Base-by-base conservation (phyloP, 805 yeast species). In the Yarrowia sp. region DNA sequence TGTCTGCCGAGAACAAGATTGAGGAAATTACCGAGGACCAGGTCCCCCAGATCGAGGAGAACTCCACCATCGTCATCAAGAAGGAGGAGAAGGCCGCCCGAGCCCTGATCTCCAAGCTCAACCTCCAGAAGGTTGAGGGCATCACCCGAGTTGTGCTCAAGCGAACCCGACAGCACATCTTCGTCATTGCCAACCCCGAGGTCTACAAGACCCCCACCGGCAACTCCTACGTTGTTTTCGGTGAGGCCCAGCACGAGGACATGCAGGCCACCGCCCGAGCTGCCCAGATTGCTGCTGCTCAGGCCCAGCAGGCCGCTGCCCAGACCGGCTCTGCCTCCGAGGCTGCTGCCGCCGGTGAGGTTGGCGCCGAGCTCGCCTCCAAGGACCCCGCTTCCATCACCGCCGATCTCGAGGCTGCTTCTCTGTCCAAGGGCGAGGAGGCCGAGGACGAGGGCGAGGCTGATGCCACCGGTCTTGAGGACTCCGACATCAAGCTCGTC, bases 231-330 rank as follows among this genome's bases (percentile, higher is more conserved):
- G 88, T 94, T 76, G 98, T 94, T 74, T 93, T 94, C 76, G 99
- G 99, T 83, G 98, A 93, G 83, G 96, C 97, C 79, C 91, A 92
- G 86, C 90, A 91, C 74, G 98, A 94, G 81, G 97, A 94, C 84
- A 83, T 92, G 81, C 88, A 91, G 82, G 85, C 90, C 81, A 89
- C 90, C 78, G 90, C 88, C 79, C 67, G 67, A 50, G 89, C 90
- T 71, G 90, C 88, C 79, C 90, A 90, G 77, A 91, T 91, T 73
- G 90, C 88, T 80, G 87, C 85, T 72, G 84, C 84, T 74, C 85
- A 85, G 71, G 81, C 81, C 73, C 82, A 81, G 71, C 83, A 82
- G 72, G 85, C 84, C 68, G 81, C 78, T 65, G 80, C 79, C 71
- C 71, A 65, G 55, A 69, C 70, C 39, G 71, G 53, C 36, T 79